These are phyloP conservation scores for Aegilops bicornis DNA, from an alignment of 176 grass and related monocot genomes.

Conservation along the genomic window DNA sequence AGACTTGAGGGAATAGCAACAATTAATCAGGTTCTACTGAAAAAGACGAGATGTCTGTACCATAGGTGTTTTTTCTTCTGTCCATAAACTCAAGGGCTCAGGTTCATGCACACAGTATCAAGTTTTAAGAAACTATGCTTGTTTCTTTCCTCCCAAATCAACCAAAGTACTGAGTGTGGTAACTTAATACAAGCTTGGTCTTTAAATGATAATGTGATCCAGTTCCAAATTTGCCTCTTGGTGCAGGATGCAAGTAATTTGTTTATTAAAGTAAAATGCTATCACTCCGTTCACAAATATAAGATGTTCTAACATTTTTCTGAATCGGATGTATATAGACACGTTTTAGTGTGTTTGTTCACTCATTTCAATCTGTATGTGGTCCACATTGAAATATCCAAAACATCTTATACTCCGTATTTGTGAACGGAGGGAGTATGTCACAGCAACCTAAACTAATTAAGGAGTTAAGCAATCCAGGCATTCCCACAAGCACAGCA, in stretches of 20 bases:
- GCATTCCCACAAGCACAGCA: background rate
- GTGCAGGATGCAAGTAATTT: background rate
- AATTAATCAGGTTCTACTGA: background rate
- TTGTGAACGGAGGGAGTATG: too few species aligned
- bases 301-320: too few species aligned
- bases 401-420: too few species aligned
- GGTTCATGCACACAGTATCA: background rate
- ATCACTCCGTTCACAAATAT: too few species aligned
- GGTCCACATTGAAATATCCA: too few species aligned
- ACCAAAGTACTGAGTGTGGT: background rate
- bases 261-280: background rate
- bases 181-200: background rate
- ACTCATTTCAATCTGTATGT: too few species aligned
- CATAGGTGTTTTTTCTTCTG: background rate
- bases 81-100: background rate
- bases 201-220: background rate
- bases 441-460: background rate
- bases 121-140: background rate
- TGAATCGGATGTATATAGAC: too few species aligned
- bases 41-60: background rate
- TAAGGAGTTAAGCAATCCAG: background rate
- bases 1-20: background rate
- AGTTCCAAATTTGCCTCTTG: background rate
- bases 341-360: too few species aligned
- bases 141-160: background rate